phyloP scores from a whole-genome alignment of 1,139 yeast species.

The Saccharomyces hybrid region DNA sequence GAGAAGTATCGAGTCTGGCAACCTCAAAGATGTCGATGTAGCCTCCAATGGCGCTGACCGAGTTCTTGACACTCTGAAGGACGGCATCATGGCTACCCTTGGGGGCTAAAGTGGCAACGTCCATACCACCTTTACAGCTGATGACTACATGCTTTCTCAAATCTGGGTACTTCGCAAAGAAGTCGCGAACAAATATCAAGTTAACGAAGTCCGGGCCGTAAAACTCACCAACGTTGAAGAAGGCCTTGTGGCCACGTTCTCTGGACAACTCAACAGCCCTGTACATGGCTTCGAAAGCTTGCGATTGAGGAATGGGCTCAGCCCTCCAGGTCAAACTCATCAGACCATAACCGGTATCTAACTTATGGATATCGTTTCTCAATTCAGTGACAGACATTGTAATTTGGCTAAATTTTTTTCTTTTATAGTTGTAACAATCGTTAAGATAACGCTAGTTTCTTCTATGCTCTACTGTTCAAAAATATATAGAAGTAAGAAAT shows the following conservation, averaged over 20 bases:
- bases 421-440: neutral
- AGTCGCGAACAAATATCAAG: slow-evolving; percentile 48
- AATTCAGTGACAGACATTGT: slow-evolving; percentile 19
- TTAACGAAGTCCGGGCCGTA: slow-evolving; percentile 54
- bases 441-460: neutral
- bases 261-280: slow-evolving; percentile 37
- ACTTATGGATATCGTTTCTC: slow-evolving; percentile 13
- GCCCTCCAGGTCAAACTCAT: slow-evolving; percentile 47
- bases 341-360: slow-evolving; percentile 32
- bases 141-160: slow-evolving; percentile 46
- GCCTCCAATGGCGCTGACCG: slow-evolving; percentile 40
- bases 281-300: slow-evolving; percentile 38
- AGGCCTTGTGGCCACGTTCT: slow-evolving; percentile 43
- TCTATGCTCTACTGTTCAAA: neutral
- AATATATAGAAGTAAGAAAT: neutral
- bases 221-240: slow-evolving; percentile 72
- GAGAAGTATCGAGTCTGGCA: slow-evolving; percentile 57
- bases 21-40: slow-evolving; percentile 55
- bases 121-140: slow-evolving; percentile 61
- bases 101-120: slow-evolving; percentile 36
- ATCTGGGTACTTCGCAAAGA: slow-evolving; percentile 50
- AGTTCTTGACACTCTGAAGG: slow-evolving; percentile 43
- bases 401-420: neutral
- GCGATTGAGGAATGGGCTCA: slow-evolving; percentile 36
- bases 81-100: slow-evolving; percentile 45